Conservation (phyloP, 2,329 filamentous ascomycete species). For the Talaromyces sp. region DNA sequence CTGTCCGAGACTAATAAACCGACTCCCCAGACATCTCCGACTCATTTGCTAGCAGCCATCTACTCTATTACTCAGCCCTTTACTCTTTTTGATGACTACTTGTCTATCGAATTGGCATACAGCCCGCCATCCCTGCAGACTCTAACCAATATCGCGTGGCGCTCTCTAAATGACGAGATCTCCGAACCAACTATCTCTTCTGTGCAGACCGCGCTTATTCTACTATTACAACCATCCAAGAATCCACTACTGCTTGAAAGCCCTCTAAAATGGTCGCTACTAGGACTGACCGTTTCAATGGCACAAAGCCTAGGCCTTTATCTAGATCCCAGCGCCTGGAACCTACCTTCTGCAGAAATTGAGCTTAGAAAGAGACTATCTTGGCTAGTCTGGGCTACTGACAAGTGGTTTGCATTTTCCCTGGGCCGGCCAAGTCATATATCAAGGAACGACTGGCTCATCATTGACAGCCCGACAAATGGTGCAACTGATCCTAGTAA, state of each 20-base stretch:
- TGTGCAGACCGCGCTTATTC: constrained; percentile 5
- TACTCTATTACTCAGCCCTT: constrained; percentile 13
- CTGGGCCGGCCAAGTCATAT: constrained; percentile 12
- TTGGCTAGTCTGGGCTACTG: constrained; percentile 9
- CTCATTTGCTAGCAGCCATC: constrained; percentile 11
- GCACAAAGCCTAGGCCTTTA: constrained; percentile 13
- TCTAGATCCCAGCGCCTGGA: constrained; percentile 5
- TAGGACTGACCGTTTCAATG: constrained; percentile 13
- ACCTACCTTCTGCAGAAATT: constrained; percentile 10
- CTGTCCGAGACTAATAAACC: constrained; percentile 7
- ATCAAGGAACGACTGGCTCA: constrained; percentile 10
- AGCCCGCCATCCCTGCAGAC: constrained; percentile 6
- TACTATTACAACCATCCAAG: constrained; percentile 9
- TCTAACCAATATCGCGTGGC: constrained; percentile 10
- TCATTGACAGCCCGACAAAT: neutral
- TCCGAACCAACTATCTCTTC: constrained; percentile 10
- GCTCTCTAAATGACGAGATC: constrained; percentile 13
- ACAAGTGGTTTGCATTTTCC: constrained; percentile 13
- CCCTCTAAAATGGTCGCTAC: constrained; percentile 4
- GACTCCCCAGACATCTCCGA: constrained; percentile 4
- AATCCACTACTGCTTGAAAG: constrained; percentile 16
- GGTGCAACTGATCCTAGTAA: neutral
- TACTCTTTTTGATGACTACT: constrained; percentile 9
- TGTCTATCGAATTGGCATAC: constrained; percentile 11
- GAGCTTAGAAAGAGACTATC: neutral